Evolutionary conservation across 805 yeast species (phyloP), one percentile per base, ranked within the genome.

Genomic region (Candida methanosorbosa): DNA sequence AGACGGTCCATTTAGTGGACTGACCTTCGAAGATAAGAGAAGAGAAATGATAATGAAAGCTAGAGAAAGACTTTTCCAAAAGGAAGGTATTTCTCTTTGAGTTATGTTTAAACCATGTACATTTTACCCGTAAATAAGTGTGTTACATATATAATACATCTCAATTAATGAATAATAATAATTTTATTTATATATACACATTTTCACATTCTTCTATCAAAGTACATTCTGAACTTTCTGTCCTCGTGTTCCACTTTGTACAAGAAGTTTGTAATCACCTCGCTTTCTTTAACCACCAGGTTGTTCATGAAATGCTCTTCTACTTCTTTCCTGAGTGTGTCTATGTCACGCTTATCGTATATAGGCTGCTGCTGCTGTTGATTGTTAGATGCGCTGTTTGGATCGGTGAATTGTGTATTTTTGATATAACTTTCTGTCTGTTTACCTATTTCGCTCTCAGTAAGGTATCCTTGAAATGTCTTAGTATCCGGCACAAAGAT

Each of bases 201-300:
- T 9, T 18, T 12, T 39, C 42, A 43, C 13, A 37, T 37, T 23
- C 48, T 39, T 33, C 48, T 50, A 35, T 55, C 59, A 27, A 58
- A 58, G 40, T 63, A 64, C 44, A 71, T 64, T 18, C 56, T 50
- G 59, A 56, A 57, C 33, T 51, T 51, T 32, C 57, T 52, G 33
- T 54, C 54, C 47, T 83, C 84, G 50, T 85, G 80, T 49, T 76
- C 77, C 35, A 85, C 87, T 48, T 83, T 79, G 61, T 90, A 92
- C 36, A 92, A 66, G 53, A 90, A 92, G 48, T 83, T 87, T 25
- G 95, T 85, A 27, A 90, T 77, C 22, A 82, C 76, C 47, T 90
- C 97, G 38, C 80, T 76, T 50, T 90, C 98, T 46, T 83, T 77
- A 4, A 77, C 75, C 11, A 72, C 68, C 18, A 63, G 40, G 34